Evolutionary conservation across 331 rosid species (phyloP).

Genomic region (Spiraea crenata): DNA sequence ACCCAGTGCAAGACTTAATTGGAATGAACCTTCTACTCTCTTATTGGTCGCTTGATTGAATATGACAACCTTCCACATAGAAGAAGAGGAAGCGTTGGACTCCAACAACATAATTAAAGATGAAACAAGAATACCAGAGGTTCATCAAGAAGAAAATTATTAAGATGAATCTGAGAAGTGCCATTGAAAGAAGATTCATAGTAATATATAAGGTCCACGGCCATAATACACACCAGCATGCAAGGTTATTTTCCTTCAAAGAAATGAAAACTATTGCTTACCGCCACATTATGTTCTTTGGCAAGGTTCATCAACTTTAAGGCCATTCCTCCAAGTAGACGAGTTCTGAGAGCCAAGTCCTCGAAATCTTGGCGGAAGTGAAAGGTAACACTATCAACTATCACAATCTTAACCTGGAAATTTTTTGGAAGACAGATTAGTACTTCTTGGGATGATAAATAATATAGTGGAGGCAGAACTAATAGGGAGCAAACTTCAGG

Average conservation of each 20-base stretch:
- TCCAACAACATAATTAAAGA: background rate
- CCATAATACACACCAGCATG: background rate
- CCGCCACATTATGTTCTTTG: constrained; percentile 58
- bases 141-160: background rate
- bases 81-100: background rate
- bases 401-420: constrained; percentile 72
- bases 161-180: background rate
- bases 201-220: background rate
- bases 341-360: constrained; percentile 85
- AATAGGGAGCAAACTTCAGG: background rate
- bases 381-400: constrained; percentile 88
- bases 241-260: background rate
- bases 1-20: constrained; percentile 84
- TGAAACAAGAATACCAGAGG: background rate
- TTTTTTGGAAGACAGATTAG: constrained; percentile 3
- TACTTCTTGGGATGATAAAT: constrained; percentile 2
- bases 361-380: constrained; percentile 95
- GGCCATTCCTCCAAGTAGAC: constrained; percentile 84
- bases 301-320: constrained; percentile 87
- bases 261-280: constrained; percentile 45
- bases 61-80: constrained; percentile 69
- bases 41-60: constrained; percentile 89
- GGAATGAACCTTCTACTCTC: constrained; percentile 77
- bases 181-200: background rate
- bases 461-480: constrained; percentile 1